Evolutionary conservation across 1,139 yeast genomes (phyloP).

Genomic region (Saccharomyces uvarum): DNA sequence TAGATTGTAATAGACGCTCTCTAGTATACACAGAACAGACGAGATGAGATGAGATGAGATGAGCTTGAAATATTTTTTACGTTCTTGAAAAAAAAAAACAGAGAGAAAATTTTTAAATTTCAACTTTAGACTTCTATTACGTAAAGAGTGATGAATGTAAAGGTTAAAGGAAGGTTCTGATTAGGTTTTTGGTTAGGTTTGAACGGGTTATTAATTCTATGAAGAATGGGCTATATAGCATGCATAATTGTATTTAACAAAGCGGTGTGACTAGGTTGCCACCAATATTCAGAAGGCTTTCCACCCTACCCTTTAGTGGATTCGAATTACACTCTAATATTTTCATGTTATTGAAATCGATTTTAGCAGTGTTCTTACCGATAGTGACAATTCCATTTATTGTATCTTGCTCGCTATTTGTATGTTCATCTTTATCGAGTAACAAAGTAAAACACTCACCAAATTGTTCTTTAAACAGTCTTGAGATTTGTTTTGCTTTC

Average conservation of each 20-base stretch:
- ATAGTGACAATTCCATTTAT: conserved; percentile 38
- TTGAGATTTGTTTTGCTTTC: conserved; percentile 55
- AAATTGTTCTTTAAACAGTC: conserved; percentile 73
- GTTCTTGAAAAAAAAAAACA: background rate
- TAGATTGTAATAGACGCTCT: background rate
- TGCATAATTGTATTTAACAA: conserved; percentile 14
- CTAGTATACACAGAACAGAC: conserved; percentile 7
- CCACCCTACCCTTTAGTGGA: conserved; percentile 74
- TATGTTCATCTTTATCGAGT: conserved; percentile 33
- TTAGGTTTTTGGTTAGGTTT: background rate
- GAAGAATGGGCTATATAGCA: background rate
- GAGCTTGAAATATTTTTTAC: background rate
- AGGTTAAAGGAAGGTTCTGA: background rate
- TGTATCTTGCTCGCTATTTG: conserved; percentile 42
- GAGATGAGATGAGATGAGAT: conserved; percentile 24
- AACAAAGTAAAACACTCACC: conserved; percentile 56
- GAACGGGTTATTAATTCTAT: background rate
- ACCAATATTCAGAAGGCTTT: conserved; percentile 71
- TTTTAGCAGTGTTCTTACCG: conserved; percentile 66
- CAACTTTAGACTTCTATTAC: background rate
- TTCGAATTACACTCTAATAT: conserved; percentile 68
- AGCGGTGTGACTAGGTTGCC: conserved; percentile 79
- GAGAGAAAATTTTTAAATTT: background rate
- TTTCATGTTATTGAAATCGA: conserved; percentile 54
- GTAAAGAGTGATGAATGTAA: conserved; percentile 2